A percentile compares a stretch with the other conserved stretches of the same genome.
phyloP scores from a whole-genome alignment of 495 filamentous ascomycete species.

The Aspergillus asperescens region DNA sequence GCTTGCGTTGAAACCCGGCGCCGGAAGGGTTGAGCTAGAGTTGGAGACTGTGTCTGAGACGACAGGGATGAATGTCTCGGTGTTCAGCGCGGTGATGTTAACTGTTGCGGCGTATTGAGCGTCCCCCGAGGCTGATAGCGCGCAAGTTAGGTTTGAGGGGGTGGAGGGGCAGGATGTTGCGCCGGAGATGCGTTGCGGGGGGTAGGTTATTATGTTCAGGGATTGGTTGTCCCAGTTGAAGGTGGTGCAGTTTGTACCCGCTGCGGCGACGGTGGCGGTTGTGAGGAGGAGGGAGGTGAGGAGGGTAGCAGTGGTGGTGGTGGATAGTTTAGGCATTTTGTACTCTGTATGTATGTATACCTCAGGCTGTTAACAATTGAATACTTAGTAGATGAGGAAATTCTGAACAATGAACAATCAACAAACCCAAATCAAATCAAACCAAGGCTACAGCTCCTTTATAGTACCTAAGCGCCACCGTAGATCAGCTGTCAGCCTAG shows the following conservation, averaged over 20 bases:
- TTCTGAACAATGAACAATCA: no score
- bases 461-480: no score
- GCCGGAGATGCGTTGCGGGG: conserved; percentile 4
- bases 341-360: no score
- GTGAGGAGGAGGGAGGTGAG: background rate
- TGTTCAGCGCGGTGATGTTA: background rate
- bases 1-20: background rate
- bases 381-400: no score
- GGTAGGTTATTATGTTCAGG: background rate
- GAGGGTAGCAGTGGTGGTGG: background rate
- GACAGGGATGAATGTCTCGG: background rate
- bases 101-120: background rate
- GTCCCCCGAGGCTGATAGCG: conserved; percentile 3
- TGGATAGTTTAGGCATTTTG: no score
- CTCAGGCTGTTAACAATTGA: no score
- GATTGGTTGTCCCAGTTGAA: conserved; percentile 10
- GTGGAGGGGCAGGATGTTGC: conserved; percentile 1
- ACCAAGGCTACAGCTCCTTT: no score
- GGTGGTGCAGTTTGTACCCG: conserved; percentile 3
- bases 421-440: no score
- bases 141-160: conserved; percentile 3
- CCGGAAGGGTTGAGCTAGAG: background rate
- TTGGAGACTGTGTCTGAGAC: background rate
- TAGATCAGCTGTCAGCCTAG: no score
- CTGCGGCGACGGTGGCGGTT: background rate